These are phyloP conservation scores for Solanum piurae DNA, from an alignment of 257 asterid genomes.

Conservation along the genomic window DNA sequence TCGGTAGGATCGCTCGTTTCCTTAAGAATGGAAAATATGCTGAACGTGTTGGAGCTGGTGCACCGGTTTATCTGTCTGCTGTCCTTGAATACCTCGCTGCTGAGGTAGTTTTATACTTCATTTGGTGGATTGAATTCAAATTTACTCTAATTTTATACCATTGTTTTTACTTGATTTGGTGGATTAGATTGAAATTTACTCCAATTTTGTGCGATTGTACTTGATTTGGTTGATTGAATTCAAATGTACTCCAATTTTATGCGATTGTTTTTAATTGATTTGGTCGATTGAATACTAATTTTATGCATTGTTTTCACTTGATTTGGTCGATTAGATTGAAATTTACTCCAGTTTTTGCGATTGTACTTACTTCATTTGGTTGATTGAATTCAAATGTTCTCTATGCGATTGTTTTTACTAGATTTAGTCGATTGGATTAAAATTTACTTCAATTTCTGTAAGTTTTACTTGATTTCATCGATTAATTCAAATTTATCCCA, in stretches of 20 bases:
- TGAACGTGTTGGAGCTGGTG: conserved; percentile 7
- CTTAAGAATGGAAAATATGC: conserved; percentile 2
- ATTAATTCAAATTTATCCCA: neutral
- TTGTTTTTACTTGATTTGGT: neutral
- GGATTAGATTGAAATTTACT: neutral
- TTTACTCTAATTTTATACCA: neutral
- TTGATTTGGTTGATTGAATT: neutral
- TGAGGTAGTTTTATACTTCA: neutral
- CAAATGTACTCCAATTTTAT: neutral
- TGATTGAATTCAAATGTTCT: neutral
- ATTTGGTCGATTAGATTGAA: neutral
- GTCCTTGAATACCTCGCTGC: conserved; percentile 6
- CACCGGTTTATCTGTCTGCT: neutral
- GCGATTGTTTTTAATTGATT: neutral
- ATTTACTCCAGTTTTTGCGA: neutral
- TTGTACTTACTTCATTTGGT: neutral
- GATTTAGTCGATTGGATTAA: neutral
- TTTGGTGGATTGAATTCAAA: neutral
- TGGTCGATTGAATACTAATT: too few species aligned
- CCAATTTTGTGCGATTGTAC: neutral
- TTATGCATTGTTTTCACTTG: neutral
- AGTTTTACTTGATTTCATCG: neutral
- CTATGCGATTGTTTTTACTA: neutral
- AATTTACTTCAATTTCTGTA: too few species aligned
- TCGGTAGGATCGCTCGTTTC: conserved; percentile 1